Conservation (phyloP, 129 eudicot genomes). For the Helichrysum umbraculigerum region DNA sequence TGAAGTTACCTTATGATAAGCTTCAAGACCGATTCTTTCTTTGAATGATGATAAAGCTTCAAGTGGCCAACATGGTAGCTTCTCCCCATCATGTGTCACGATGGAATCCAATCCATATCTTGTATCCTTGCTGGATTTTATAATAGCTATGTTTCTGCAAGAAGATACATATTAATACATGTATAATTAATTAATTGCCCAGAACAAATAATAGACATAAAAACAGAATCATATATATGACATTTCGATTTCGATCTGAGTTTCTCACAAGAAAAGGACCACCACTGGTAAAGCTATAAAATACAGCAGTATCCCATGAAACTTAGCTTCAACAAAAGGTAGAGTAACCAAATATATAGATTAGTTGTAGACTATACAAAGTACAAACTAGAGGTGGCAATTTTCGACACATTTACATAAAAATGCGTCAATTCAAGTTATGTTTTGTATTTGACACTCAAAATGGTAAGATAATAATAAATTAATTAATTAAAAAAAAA, state of each 20-base stretch:
- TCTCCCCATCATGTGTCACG: slow-evolving; percentile 94
- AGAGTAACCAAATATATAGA: slow-evolving; percentile 5
- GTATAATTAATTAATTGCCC: not conserved
- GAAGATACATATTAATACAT: slow-evolving; percentile 14
- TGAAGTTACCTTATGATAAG: slow-evolving; percentile 72
- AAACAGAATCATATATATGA: not conserved
- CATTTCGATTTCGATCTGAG: slow-evolving; percentile 8
- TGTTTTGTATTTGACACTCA: not conserved
- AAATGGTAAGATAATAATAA: not conserved
- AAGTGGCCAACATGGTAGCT: slow-evolving; percentile 85
- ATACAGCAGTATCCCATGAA: not conserved
- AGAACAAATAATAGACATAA: not conserved
- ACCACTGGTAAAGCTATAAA: not conserved
- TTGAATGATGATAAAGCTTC: slow-evolving; percentile 71
- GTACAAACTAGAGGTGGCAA: not conserved
- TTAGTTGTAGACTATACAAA: slow-evolving; percentile 7
- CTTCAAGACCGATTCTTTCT: slow-evolving; percentile 70
- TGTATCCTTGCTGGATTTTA: slow-evolving; percentile 89
- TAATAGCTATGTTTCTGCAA: slow-evolving; percentile 76
- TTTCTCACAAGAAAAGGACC: not conserved
- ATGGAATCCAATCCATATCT: slow-evolving; percentile 82
- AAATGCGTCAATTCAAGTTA: not conserved
- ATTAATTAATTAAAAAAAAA: too few species aligned
- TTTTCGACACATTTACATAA: not conserved
- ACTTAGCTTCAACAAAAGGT: slow-evolving; percentile 3